These are phyloP conservation scores for Carex arenaria DNA, from an alignment of 202 grass and related monocot species.

Conservation along the genomic window DNA sequence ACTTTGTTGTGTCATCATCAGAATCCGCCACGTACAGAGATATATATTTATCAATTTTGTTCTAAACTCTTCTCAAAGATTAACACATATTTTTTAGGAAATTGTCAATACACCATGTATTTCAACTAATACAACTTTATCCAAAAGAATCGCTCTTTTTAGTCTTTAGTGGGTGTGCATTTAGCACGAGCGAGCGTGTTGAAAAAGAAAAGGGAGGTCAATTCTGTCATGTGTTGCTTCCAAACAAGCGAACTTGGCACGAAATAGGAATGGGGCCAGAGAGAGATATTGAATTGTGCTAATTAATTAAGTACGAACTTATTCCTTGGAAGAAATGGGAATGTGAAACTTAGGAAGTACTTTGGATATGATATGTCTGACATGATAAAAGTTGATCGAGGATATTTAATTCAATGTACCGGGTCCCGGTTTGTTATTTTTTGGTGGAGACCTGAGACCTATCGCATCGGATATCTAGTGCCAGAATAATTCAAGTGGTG, in stretches of 20 bases:
- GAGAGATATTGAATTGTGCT: neutral
- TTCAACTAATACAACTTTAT: neutral
- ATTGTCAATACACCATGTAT: neutral
- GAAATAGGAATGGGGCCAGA: neutral
- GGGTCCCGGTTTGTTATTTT: conserved; percentile 9
- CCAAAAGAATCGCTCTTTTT: neutral
- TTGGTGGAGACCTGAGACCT: neutral
- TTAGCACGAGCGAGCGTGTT: neutral
- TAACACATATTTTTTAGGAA: neutral
- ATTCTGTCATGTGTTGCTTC: neutral
- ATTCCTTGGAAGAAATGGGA: neutral
- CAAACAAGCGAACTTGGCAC: neutral
- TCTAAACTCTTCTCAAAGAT: neutral
- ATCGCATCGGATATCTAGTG: neutral
- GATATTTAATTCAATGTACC: neutral
- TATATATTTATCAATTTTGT: neutral
- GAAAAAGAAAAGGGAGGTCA: neutral
- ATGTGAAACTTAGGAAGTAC: neutral
- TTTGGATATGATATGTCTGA: neutral
- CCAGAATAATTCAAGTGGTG: neutral
- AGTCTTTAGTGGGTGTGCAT: too few species aligned
- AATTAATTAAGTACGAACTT: neutral
- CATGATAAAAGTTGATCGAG: neutral
- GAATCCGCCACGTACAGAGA: too few species aligned
- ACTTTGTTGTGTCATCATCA: too few species aligned